phyloP scores from a whole-genome alignment of 2,329 filamentous ascomycete genomes.

The Neonectria coccinea region DNA sequence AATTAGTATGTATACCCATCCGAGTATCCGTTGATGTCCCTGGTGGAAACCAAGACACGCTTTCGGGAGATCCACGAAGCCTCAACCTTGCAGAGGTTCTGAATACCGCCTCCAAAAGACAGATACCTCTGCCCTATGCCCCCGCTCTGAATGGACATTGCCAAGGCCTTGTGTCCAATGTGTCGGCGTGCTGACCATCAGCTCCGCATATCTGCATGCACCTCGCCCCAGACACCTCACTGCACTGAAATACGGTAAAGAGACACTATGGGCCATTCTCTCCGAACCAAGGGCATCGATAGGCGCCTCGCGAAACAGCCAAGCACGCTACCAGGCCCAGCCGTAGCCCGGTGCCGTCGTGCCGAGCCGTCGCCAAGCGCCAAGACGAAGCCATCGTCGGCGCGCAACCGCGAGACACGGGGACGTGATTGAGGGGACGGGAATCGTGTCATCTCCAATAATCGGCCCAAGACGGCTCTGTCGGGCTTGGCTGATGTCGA shows the following conservation, averaged over 20 bases:
- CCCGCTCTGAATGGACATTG: not conserved
- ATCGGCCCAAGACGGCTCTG: constrained; percentile 26
- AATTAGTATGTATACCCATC: too few species aligned
- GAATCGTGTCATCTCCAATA: constrained; percentile 38
- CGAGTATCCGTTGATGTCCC: too few species aligned
- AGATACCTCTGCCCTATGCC: not conserved
- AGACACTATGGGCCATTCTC: not conserved
- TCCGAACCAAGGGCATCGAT: not conserved
- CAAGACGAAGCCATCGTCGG: constrained; percentile 23
- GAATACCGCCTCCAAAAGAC: not conserved
- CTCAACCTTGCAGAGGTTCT: too few species aligned
- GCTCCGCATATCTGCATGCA: constrained; percentile 2
- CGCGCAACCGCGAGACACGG: constrained; percentile 12
- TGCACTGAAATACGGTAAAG: not conserved
- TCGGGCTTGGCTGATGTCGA: constrained; percentile 37
- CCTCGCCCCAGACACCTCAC: not conserved
- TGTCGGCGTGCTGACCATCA: not conserved
- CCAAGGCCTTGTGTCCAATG: not conserved
- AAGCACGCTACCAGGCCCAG: not conserved
- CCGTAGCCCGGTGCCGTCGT: constrained; percentile 10
- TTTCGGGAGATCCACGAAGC: too few species aligned
- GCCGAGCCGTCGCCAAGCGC: constrained; percentile 28
- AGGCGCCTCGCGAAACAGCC: not conserved
- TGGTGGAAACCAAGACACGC: too few species aligned
- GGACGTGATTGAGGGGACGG: constrained; percentile 13